Evolutionary conservation across 2,329 filamentous ascomycete genomes (phyloP).

Genomic region (Ploettnerulaceae sp.): DNA sequence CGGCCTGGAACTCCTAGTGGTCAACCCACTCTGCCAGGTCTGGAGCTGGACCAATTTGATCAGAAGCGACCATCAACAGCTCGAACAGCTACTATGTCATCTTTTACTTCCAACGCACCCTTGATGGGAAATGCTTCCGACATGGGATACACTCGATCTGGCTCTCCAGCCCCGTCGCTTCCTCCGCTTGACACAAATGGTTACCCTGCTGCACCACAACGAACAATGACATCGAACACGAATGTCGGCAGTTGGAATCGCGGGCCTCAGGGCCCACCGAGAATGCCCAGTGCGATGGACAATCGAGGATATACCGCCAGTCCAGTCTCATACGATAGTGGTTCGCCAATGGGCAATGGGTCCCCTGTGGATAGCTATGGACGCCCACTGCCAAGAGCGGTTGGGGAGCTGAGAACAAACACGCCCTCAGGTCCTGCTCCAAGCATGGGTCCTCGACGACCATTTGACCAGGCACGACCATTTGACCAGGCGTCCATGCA

Average conservation of each 20-base stretch:
- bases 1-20: slow-evolving; percentile 49
- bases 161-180: slow-evolving; percentile 29
- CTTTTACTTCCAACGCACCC: slow-evolving; percentile 52
- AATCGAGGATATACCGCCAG: slow-evolving; percentile 30
- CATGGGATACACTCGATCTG: slow-evolving; percentile 47
- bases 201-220: slow-evolving; percentile 24
- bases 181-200: slow-evolving; percentile 25
- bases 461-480: slow-evolving; percentile 25
- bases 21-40: slow-evolving; percentile 38
- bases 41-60: slow-evolving; percentile 48
- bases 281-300: slow-evolving; percentile 30
- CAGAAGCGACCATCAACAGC: slow-evolving; percentile 46
- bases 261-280: slow-evolving; percentile 22
- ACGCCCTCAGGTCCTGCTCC: slow-evolving; percentile 26
- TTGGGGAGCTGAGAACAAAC: slow-evolving; percentile 27
- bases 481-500: no score
- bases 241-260: slow-evolving; percentile 25
- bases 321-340: slow-evolving; percentile 29
- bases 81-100: slow-evolving; percentile 50
- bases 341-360: slow-evolving; percentile 11
- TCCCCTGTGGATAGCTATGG: slow-evolving; percentile 23
- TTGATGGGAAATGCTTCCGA: slow-evolving; percentile 54
- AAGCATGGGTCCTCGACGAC: slow-evolving; percentile 27
- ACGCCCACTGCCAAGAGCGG: slow-evolving; percentile 24
- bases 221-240: slow-evolving; percentile 28